A percentile compares a stretch with the other conserved stretches of the same genome.
Conservation (phyloP, 2,329 filamentous ascomycete genomes). For the Incumbomyces lentus region DNA sequence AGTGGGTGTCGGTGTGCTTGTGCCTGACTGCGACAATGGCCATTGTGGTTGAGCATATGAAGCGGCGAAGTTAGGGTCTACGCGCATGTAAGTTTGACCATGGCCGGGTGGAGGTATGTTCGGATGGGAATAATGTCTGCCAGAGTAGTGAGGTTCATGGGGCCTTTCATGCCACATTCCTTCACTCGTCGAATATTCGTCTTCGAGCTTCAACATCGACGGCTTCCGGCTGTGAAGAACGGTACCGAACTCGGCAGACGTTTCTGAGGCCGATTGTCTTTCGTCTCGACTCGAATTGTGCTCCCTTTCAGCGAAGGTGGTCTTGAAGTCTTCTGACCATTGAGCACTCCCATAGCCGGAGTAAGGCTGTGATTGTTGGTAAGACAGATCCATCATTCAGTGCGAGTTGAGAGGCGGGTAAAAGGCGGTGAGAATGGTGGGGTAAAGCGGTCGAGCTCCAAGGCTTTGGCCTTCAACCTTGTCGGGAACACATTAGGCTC, state of each 20-base stretch:
- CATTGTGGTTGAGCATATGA: constrained; percentile 46
- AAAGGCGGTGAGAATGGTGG: constrained; percentile 13
- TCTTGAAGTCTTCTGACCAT: constrained; percentile 33
- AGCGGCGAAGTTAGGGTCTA: constrained; percentile 37
- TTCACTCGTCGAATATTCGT: constrained; percentile 44
- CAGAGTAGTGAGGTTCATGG: constrained; percentile 33
- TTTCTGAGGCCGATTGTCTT: constrained; percentile 40
- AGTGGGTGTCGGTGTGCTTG: constrained; percentile 62
- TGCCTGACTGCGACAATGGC: constrained; percentile 56
- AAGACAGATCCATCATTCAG: constrained; percentile 26
- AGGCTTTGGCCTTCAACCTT: too few species aligned
- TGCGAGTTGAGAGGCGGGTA: neutral
- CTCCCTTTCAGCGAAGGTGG: constrained; percentile 36
- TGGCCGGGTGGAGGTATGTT: constrained; percentile 37
- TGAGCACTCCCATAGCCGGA: constrained; percentile 35
- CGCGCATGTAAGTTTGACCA: constrained; percentile 54
- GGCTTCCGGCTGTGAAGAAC: constrained; percentile 31
- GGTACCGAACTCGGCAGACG: constrained; percentile 35
- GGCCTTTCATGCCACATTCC: constrained; percentile 41
- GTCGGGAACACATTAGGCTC: neutral
- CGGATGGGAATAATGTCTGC: constrained; percentile 32
- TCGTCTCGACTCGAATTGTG: constrained; percentile 44
- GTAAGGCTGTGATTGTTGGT: constrained; percentile 29
- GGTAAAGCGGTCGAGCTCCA: neutral
- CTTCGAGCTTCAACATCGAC: constrained; percentile 39